Conservation (phyloP, 345 rosid genomes). For the Eucalyptus pauciflora region DNA sequence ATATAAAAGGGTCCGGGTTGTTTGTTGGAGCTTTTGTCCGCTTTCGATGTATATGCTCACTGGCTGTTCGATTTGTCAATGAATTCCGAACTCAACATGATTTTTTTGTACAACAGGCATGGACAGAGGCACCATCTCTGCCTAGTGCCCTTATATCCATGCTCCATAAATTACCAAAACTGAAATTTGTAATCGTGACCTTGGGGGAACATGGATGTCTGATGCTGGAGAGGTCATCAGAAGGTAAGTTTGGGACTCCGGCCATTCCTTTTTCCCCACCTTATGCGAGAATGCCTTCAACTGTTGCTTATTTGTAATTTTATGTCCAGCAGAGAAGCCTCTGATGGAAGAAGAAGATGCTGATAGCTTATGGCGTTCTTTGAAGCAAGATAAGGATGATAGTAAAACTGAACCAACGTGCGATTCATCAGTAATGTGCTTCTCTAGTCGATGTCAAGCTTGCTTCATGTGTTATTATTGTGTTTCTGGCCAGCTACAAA, state of each 20-base stretch:
- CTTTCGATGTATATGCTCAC: neutral
- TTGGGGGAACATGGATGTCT: conserved; percentile 83
- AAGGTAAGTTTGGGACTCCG: conserved; percentile 25
- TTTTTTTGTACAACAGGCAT: conserved; percentile 28
- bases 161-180: conserved; percentile 57
- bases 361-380: conserved; percentile 36
- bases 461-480: neutral
- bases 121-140: conserved; percentile 64
- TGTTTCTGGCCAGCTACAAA: neutral
- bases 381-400: conserved; percentile 40
- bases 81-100: neutral
- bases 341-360: conserved; percentile 43
- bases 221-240: conserved; percentile 62
- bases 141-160: conserved; percentile 69
- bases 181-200: conserved; percentile 76
- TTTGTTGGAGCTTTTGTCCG: neutral
- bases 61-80: neutral
- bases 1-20: neutral
- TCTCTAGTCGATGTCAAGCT: neutral
- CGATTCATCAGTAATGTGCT: conserved; percentile 38
- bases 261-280: neutral
- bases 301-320: neutral
- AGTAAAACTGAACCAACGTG: conserved; percentile 34
- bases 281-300: neutral
- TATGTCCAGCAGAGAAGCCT: conserved; percentile 7